A percentile compares a stretch with the other conserved stretches of the same genome.
Evolutionary conservation across 2,329 filamentous ascomycete genomes (phyloP).

Genomic region (Lithohypha guttulata): DNA sequence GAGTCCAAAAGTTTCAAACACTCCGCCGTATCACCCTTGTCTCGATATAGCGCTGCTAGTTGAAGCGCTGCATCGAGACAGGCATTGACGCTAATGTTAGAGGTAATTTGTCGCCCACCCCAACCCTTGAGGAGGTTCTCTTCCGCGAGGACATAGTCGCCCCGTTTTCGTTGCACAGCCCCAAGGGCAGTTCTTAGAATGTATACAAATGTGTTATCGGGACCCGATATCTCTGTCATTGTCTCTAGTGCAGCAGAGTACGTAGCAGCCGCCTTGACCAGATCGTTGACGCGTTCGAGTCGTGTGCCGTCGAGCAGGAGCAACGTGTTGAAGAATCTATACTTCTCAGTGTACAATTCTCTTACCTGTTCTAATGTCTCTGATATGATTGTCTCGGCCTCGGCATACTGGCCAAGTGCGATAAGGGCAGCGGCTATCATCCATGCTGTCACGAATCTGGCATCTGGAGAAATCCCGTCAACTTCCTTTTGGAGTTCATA

Average conservation of each 20-base stretch:
- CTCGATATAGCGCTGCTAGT: slow-evolving; percentile 1
- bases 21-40: neutral
- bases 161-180: slow-evolving; percentile 7
- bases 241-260: neutral
- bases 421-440: neutral
- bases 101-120: neutral
- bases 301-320: neutral
- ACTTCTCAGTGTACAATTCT: neutral
- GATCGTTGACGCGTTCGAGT: neutral
- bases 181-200: slow-evolving; percentile 2
- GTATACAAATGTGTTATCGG: neutral
- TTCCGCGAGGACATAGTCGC: slow-evolving; percentile 1
- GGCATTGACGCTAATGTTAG: slow-evolving; percentile 1
- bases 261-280: neutral
- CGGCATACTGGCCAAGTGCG: neutral
- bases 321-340: neutral
- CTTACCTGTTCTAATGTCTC: neutral
- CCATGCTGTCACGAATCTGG: neutral
- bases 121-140: neutral
- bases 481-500: slow-evolving; percentile 2
- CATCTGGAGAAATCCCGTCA: neutral
- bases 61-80: slow-evolving; percentile 6
- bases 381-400: neutral
- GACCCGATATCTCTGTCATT: slow-evolving; percentile 1
- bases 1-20: neutral